Conservation (phyloP, 2,329 filamentous ascomycete species). For the Aciculosporium take region DNA sequence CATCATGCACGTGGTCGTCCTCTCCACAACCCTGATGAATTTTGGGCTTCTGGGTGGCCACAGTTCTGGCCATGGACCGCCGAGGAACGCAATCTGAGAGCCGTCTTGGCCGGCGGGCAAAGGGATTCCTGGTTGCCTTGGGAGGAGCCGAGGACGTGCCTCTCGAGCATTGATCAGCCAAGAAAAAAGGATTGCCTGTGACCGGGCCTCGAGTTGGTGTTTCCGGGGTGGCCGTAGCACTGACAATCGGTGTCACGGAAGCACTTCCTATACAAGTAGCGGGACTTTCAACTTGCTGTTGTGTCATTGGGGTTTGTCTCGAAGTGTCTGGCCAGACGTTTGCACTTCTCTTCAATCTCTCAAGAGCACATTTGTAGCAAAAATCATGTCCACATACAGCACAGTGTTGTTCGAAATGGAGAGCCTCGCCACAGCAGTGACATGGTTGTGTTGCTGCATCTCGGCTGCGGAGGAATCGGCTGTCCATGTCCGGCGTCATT, state of each 20-base stretch:
- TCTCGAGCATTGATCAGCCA: slow-evolving; percentile 16
- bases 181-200: slow-evolving; percentile 19
- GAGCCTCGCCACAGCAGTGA: slow-evolving; percentile 33
- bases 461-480: slow-evolving; percentile 8
- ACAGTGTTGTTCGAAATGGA: slow-evolving; percentile 26
- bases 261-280: background rate
- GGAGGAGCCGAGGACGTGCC: slow-evolving; percentile 10
- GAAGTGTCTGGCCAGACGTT: background rate
- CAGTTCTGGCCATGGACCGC: slow-evolving; percentile 7
- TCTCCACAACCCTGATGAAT: slow-evolving; percentile 12
- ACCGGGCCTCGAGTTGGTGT: slow-evolving; percentile 8
- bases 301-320: background rate
- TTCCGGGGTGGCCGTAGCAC: background rate
- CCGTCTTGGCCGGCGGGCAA: slow-evolving; percentile 9
- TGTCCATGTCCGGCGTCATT: slow-evolving; percentile 28
- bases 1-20: background rate
- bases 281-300: background rate
- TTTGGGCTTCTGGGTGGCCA: slow-evolving; percentile 11
- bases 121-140: slow-evolving; percentile 10
- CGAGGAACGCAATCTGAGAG: slow-evolving; percentile 19
- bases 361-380: slow-evolving; percentile 31
- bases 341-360: slow-evolving; percentile 11
- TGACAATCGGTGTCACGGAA: no score
- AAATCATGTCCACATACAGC: slow-evolving; percentile 35
- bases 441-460: slow-evolving; percentile 25